Evolutionary conservation across 306 rosid species (phyloP).

Genomic region (Cicer yamashitae): DNA sequence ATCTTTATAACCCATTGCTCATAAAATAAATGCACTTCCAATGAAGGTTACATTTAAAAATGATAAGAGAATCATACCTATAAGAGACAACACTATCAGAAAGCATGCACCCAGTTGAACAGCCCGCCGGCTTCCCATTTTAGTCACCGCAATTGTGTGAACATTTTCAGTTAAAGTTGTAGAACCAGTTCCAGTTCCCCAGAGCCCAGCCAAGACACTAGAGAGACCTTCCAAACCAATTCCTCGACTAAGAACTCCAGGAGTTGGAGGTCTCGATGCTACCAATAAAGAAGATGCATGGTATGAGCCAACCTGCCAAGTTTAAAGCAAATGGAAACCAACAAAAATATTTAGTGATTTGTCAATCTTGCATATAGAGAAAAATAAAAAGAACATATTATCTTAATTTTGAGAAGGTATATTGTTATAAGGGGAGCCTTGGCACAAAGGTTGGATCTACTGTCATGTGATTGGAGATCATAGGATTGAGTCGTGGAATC

Average conservation of each 20-base stretch:
- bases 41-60: slow-evolving; percentile 28
- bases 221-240: slow-evolving; percentile 95
- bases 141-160: slow-evolving; percentile 96
- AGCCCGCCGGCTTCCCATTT: slow-evolving; percentile 99
- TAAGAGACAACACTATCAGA: slow-evolving; percentile 83
- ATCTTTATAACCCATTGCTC: slow-evolving; percentile 20
- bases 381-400: slow-evolving; percentile 4
- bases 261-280: slow-evolving; percentile 97
- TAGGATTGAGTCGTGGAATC: not conserved
- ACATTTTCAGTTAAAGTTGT: slow-evolving; percentile 92
- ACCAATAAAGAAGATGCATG: slow-evolving; percentile 96
- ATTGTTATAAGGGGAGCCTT: slow-evolving; percentile 21
- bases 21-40: slow-evolving; percentile 1
- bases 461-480: slow-evolving; percentile 9
- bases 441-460: slow-evolving; percentile 5
- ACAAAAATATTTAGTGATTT: slow-evolving; percentile 32
- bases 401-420: slow-evolving; percentile 26
- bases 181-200: slow-evolving; percentile 99
- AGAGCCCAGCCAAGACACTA: slow-evolving; percentile 92
- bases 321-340: slow-evolving; percentile 50
- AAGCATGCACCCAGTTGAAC: slow-evolving; percentile 91
- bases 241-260: slow-evolving; percentile 94
- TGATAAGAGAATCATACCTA: slow-evolving; percentile 63
- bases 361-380: slow-evolving; percentile 34
- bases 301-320: slow-evolving; percentile 88